A percentile compares a stretch with the other conserved stretches of the same genome.
Evolutionary conservation across 495 filamentous ascomycete genomes (phyloP).

Genomic region (Aspergillus biplanus): DNA sequence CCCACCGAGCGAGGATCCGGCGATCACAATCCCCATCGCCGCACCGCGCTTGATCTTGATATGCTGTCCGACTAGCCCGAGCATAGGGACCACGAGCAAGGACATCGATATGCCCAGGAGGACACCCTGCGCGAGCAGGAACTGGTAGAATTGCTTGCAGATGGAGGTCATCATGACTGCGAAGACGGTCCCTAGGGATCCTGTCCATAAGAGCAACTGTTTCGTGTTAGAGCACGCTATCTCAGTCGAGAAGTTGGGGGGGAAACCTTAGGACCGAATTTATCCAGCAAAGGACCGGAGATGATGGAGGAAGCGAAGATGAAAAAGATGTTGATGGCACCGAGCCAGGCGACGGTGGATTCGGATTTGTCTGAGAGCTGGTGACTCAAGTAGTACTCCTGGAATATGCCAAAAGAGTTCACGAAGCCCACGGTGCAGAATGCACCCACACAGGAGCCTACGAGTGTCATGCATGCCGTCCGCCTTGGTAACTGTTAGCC

Average conservation of each 20-base stretch:
- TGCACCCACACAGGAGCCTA: conserved; percentile 32
- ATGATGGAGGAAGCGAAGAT: conserved; percentile 39
- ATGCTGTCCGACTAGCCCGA: conserved; percentile 57
- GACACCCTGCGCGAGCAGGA: conserved; percentile 64
- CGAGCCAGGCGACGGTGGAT: conserved; percentile 64
- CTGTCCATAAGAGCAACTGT: conserved; percentile 35
- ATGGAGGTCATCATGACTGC: conserved; percentile 61
- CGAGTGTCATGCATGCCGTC: conserved; percentile 32
- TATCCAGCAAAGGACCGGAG: conserved; percentile 42
- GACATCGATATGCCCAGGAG: conserved; percentile 55
- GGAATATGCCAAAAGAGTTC: conserved; percentile 67
- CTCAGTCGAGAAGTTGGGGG: neutral
- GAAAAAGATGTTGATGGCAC: conserved; percentile 51
- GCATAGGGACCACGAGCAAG: conserved; percentile 53
- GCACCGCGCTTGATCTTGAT: conserved; percentile 57
- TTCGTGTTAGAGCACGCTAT: neutral
- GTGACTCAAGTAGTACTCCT: conserved; percentile 60
- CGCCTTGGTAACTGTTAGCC: conserved; percentile 19
- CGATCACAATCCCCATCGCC: conserved; percentile 57
- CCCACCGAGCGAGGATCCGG: conserved; percentile 62
- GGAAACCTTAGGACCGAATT: conserved; percentile 38
- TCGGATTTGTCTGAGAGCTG: conserved; percentile 50
- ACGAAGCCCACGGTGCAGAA: conserved; percentile 64
- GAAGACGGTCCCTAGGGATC: conserved; percentile 41
- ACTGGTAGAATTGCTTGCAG: conserved; percentile 62